phyloP scores from a whole-genome alignment of 164 flowering plant species.

The Piper betle region DNA sequence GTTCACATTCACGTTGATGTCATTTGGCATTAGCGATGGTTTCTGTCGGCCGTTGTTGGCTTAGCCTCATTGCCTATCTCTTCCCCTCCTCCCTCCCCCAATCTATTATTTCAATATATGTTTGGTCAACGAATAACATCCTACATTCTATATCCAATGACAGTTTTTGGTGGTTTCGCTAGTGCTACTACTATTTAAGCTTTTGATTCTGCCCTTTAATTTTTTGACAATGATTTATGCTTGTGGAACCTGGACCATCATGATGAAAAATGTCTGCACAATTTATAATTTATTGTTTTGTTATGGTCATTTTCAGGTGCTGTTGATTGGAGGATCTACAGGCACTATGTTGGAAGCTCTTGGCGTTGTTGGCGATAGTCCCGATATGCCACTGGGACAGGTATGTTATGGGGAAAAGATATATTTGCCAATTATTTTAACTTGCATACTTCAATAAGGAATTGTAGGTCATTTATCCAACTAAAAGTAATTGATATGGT shows the following conservation, averaged over 20 bases:
- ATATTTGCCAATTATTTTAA: no score
- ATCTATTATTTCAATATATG: no score
- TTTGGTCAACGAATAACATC: background rate
- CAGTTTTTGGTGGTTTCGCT: background rate
- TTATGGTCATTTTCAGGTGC: conserved; percentile 44
- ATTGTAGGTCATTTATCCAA: no score
- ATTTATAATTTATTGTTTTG: background rate
- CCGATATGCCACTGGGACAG: conserved; percentile 39
- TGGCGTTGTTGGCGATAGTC: conserved; percentile 81
- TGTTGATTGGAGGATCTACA: conserved; percentile 94
- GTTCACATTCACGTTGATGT: no score
- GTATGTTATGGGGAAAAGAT: conserved; percentile 29
- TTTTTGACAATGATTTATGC: background rate
- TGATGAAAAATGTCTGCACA: background rate
- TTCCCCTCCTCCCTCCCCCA: no score
- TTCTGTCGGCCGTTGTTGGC: no score
- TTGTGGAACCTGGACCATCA: background rate
- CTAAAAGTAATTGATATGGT: background rate
- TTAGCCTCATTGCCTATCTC: no score
- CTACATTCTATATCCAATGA: background rate
- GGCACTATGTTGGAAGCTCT: conserved; percentile 98
- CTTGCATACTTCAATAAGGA: no score
- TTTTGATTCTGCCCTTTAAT: background rate
- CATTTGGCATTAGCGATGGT: no score
- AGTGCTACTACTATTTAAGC: background rate